Evolutionary conservation across 129 eudicot species (phyloP).

Genomic region (Flaveria linearis): DNA sequence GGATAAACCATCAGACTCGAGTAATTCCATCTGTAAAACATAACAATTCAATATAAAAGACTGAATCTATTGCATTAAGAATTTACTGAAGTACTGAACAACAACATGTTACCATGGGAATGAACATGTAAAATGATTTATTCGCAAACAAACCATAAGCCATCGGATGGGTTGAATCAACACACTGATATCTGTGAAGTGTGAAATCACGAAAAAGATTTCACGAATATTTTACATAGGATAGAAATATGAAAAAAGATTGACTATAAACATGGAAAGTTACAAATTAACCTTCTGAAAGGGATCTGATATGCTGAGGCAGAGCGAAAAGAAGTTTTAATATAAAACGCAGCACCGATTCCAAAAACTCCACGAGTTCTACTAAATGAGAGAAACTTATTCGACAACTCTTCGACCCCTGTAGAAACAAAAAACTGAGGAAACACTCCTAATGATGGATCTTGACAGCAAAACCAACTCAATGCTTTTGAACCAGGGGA

Average conservation of each 20-base stretch:
- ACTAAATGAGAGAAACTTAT: constrained; percentile 40
- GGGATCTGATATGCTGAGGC: constrained; percentile 28
- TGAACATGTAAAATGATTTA: constrained; percentile 54
- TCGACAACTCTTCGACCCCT: constrained; percentile 49
- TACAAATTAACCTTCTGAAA: constrained; percentile 48
- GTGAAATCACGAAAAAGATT: constrained; percentile 36
- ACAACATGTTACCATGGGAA: constrained; percentile 58
- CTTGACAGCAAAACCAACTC: constrained; percentile 78
- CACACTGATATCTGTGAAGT: constrained; percentile 55
- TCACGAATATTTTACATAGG: neutral
- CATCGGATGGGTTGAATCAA: constrained; percentile 45
- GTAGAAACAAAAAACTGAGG: constrained; percentile 83
- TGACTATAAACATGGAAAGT: neutral
- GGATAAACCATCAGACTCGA: constrained; percentile 57
- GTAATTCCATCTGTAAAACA: constrained; percentile 51
- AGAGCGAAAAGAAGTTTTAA: constrained; percentile 39
- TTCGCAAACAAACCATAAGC: constrained; percentile 70
- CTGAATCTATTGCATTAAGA: neutral
- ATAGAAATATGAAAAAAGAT: neutral
- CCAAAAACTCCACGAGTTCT: constrained; percentile 70
- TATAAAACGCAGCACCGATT: constrained; percentile 65
- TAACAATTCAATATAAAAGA: constrained; percentile 4
- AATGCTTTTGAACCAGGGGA: constrained; percentile 88
- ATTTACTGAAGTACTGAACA: neutral
- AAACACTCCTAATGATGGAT: constrained; percentile 60